Evolutionary conservation across 345 rosid species (phyloP), one percentile per base, ranked within the genome.

Genomic region (Ceriops tagal): DNA sequence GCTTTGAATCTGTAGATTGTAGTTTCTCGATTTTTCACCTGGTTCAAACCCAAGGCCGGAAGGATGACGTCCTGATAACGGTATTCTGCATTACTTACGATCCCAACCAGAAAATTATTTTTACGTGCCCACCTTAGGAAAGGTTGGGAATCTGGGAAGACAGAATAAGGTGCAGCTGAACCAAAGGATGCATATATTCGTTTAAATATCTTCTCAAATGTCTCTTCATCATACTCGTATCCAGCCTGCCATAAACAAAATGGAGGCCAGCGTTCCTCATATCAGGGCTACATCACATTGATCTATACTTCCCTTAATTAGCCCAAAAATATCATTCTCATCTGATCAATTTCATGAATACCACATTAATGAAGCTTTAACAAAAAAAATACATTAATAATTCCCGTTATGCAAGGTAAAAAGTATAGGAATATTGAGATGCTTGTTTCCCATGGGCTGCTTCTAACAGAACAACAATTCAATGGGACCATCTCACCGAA

Each of bases 151-250:
- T 93, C 97, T 62, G 88, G 78, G 67, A 93, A 93, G 64, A 88
- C 55, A 5, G 78, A 74, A 79, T 93, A 93, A 73, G 98, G 98
- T 61, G 97, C 97, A 77, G 97, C 82, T 60, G 98, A 93, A 66
- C 98, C 97, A 63, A 93, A 93, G 16, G 98, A 80, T n/a, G 96
- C 84, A 75, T 91, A 93, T 67, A 93, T 89, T 62, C 97, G 88
- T 59, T 70, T 84, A 74, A 93, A 93, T 65, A 93, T 73, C 80
- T 91, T 89, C 85, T 91, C 97, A 72, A 89, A 89, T 58, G 97
- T 93, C 74, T 88, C 96, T 62, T 91, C 98, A 67, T 93, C 97
- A 68, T 82, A 93, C 31, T 91, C 93, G 79, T 93, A 93, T 62
- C 98, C 98, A 53, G 98, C 98, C 98, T 93, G 88, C 57, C 47